These are phyloP conservation scores for Zygosaccharomyces rouxii DNA, from an alignment of 805 yeast species.

Conservation along the genomic window DNA sequence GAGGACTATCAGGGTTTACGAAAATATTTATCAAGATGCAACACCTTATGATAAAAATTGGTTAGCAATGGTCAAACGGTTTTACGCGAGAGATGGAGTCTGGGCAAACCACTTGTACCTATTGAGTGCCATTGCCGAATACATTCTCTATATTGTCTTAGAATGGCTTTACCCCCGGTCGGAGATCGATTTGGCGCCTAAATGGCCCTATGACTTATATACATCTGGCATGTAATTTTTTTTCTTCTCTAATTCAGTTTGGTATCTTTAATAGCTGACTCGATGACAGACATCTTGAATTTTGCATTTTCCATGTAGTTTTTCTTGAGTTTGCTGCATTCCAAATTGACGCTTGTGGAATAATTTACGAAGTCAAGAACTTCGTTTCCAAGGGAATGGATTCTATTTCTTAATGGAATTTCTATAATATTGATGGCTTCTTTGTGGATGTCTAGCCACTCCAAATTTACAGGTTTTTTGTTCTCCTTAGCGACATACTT, in stretches of 20 bases:
- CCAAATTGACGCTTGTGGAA: background rate
- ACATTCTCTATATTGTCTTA: slow-evolving; percentile 55
- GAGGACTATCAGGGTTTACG: slow-evolving; percentile 80
- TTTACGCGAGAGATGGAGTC: slow-evolving; percentile 51
- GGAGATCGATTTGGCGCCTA: slow-evolving; percentile 66
- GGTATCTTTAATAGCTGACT: background rate
- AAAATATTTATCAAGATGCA: slow-evolving; percentile 39
- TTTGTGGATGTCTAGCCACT: slow-evolving; percentile 3
- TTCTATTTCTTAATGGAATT: background rate
- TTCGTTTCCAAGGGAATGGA: slow-evolving; percentile 1
- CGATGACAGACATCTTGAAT: slow-evolving; percentile 1
- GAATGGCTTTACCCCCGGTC: slow-evolving; percentile 68
- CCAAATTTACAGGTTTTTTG: background rate
- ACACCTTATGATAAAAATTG: slow-evolving; percentile 47
- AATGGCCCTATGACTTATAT: slow-evolving; percentile 57
- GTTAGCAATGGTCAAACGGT: slow-evolving; percentile 54
- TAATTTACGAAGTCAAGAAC: slow-evolving; percentile 2
- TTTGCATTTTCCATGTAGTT: slow-evolving; percentile 4
- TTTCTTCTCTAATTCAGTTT: background rate
- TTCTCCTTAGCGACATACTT: slow-evolving; percentile 7
- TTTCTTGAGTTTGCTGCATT: background rate
- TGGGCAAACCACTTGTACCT: slow-evolving; percentile 86
- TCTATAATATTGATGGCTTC: background rate
- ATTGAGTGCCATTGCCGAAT: slow-evolving; percentile 76
- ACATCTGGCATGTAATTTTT: slow-evolving; percentile 2